Percentiles rank a stretch among this genome's conserved stretches.
Conservation (phyloP, 2,329 filamentous ascomycete species). For the Trichoderma guizhouense region DNA sequence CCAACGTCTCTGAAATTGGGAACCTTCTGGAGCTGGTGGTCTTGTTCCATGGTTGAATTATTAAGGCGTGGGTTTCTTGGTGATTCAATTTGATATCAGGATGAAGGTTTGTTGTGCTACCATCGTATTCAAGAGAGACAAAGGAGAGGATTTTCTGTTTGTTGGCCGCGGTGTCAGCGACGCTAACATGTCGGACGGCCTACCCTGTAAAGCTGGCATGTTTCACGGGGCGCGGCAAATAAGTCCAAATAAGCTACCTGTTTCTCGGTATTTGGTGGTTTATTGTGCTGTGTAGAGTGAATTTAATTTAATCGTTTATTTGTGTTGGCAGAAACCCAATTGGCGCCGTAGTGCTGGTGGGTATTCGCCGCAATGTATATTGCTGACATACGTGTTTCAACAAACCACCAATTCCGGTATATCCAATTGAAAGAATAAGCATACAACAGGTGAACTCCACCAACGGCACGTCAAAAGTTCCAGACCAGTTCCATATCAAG, state of each 20-base stretch:
- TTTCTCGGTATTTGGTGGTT: neutral
- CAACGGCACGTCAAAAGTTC: neutral
- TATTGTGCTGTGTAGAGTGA: neutral
- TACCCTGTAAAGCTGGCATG: neutral
- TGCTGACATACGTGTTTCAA: neutral
- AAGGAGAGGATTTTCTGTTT: neutral
- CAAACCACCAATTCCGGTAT: neutral
- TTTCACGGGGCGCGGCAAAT: neutral
- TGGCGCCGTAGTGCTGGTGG: neutral
- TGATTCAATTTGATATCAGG: neutral
- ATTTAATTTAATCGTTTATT: neutral
- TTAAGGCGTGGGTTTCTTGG: neutral
- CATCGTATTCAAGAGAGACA: neutral
- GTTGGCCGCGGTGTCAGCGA: neutral
- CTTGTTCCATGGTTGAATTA: slow-evolving; percentile 4
- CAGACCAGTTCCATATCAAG: neutral
- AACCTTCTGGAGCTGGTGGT: slow-evolving; percentile 36
- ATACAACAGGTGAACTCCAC: neutral
- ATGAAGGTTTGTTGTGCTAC: neutral
- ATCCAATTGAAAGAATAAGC: neutral
- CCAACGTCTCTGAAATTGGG: slow-evolving; percentile 78
- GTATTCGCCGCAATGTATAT: neutral
- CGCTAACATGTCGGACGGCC: neutral
- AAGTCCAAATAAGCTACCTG: neutral
- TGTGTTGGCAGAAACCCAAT: neutral